Base-by-base conservation (phyloP, 164 flowering plant genomes). In the Nymphaea colorata region DNA sequence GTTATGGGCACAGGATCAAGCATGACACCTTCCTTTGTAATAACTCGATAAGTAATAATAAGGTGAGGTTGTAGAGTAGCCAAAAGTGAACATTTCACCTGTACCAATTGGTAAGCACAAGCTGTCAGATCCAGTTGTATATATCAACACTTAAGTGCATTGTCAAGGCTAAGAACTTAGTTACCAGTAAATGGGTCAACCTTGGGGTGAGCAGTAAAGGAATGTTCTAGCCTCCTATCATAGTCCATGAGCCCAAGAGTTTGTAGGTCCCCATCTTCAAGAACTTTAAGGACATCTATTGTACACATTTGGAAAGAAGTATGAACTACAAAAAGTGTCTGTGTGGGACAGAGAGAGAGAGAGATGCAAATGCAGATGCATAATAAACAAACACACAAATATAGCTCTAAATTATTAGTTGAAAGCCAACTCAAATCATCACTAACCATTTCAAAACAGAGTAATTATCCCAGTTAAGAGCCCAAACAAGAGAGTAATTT, bases 61-160 rank as follows among this genome's bases (percentile, higher is more conserved):
- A 17, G 99, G 99, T 51, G 92, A 84, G 15, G 76, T 64, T 42
- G 96, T n/a, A n/a, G n/a, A 6, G 74, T 91, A 94, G 61, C 99
- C 99, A 81, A 91, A 94, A 60, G 96, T 90, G 78, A 91, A 94
- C 98, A 94, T 87, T 74, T 94, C 99, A 10, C 95, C 99, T 94
- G 87, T 84, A 85, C 41, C 25, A 44, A 80, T 71, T 44, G 45
- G 66, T n/a, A n/a, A n/a, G n/a, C n/a, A n/a, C 7, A 61, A 61
- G 7, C 63, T n/a, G 3, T n/a, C 41, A 61, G 7, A 61, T 61
- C 7, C 7, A 61, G 16, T n/a, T 16, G n/a, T 61, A 36, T n/a
- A 61, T 61, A 2, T n/a, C 36, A 36, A n/a, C 3, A n/a, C 5
- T 36, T n/a, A 61, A 61, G 63, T 6, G 7, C 6, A n/a, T 5